phyloP scores from a whole-genome alignment of 345 rosid genomes.

The Geranium brycei region DNA sequence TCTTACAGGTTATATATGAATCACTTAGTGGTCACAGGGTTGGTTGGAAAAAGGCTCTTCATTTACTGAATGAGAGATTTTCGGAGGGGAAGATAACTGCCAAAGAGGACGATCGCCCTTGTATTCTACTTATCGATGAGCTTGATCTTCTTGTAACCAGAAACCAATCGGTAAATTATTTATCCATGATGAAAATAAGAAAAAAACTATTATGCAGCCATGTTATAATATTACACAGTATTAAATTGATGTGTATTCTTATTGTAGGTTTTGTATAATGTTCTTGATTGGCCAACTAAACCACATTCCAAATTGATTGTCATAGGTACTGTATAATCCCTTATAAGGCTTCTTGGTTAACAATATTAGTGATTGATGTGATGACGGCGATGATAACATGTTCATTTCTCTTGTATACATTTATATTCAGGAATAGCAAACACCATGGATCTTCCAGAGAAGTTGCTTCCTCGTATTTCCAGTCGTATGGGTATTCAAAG shows the following conservation, averaged over 20 bases:
- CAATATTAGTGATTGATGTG: background rate
- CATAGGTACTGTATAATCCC: constrained; percentile 32
- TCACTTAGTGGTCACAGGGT: constrained; percentile 86
- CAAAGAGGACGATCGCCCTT: constrained; percentile 56
- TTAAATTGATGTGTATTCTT: background rate
- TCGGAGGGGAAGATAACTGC: constrained; percentile 47
- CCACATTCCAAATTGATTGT: constrained; percentile 74
- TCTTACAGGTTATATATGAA: constrained; percentile 69
- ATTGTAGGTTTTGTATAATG: constrained; percentile 63
- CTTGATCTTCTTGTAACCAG: constrained; percentile 94
- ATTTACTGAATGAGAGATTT: constrained; percentile 64
- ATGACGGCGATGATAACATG: constrained; percentile 1
- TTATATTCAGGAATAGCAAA: constrained; percentile 68
- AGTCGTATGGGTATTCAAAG: constrained; percentile 95
- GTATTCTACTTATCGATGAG: constrained; percentile 90
- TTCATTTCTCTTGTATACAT: constrained; percentile 1
- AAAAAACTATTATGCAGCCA: too few relatives aligned
- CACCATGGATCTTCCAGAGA: constrained; percentile 98
- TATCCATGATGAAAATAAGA: background rate
- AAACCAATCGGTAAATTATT: constrained; percentile 63
- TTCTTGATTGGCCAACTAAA: constrained; percentile 93
- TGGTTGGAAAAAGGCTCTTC: constrained; percentile 85
- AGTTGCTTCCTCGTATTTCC: constrained; percentile 91
- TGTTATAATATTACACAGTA: constrained; percentile 2
- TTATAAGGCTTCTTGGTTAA: background rate